Evolutionary conservation across 805 yeast genomes (phyloP), one percentile per base, ranked within the genome.

Genomic region (Komagataella ulmi): DNA sequence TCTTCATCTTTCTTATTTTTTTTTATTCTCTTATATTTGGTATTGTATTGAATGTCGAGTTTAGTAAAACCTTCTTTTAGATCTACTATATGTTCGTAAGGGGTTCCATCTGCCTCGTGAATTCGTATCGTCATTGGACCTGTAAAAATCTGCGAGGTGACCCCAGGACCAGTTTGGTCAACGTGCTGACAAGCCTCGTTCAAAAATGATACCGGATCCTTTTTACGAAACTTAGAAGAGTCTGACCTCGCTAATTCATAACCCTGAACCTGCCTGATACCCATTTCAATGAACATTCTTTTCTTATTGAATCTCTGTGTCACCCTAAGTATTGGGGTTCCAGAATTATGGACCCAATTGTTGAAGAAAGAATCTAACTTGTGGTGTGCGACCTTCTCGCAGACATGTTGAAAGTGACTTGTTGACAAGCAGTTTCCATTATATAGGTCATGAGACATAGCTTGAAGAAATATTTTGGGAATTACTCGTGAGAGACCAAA

Each of bases 31-130:
- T 88, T 87, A 63, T 88, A 88, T 64, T 89, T 91, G 4, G 98
- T 88, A 65, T 93, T 93, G 67, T 93, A 93, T 62, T 88, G 98
- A 49, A 93, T 88, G 61, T 93, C 99, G 47, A 93, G 71, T 61
- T 87, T 88, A 0, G 96, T 87, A 57, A 82, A 80, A 1, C 81
- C 77, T 47, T 91, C 97, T 58, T 88, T 87, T 50, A 93, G 70
- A 57, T 88, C 95, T 19, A 93, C 96, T 49, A 93, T 91, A 64
- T 93, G 99, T 61, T 93, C 99, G 62, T 93, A 93, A 0, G 99
- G 99, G 0, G 98, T 88, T 7, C 99, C 99, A 65, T 93, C 98
- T 0, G 97, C 95, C 61, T 93, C 99, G 63, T 93, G 99, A 44
- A 93, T 90, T 60, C 99, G 73, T 44, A 93, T 87, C 0, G 99